Evolutionary conservation across 2,329 filamentous ascomycete genomes (phyloP).

Genomic region (Colletotrichum godetiae): DNA sequence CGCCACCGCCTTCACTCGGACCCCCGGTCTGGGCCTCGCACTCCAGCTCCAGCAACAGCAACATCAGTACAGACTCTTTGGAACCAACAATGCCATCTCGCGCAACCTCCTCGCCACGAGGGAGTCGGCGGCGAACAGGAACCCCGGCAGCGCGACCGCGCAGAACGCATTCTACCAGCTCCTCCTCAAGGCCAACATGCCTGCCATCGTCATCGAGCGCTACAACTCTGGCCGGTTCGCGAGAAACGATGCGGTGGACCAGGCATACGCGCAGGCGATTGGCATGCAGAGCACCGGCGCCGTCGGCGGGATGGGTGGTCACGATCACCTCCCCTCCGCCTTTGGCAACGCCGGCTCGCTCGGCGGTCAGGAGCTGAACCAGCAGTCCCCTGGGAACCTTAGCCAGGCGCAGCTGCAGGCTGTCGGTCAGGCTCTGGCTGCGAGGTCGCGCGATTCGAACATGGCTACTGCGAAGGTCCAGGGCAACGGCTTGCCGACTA

Average conservation of each 20-base stretch:
- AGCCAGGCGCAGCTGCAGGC: constrained; percentile 77
- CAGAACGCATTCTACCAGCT: constrained; percentile 96
- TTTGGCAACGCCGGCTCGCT: constrained; percentile 40
- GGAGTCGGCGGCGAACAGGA: constrained; percentile 93
- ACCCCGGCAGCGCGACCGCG: constrained; percentile 85
- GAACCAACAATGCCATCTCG: constrained; percentile 61
- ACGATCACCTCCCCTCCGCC: constrained; percentile 27
- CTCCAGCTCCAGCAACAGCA: constrained; percentile 24
- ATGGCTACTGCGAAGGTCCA: constrained; percentile 63
- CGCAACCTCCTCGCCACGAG: constrained; percentile 81
- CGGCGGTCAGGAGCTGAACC: constrained; percentile 42
- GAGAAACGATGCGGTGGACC: constrained; percentile 80
- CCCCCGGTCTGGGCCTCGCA: constrained; percentile 38
- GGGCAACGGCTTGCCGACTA: constrained; percentile 73
- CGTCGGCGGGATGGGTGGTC: constrained; percentile 23
- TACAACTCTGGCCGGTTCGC: constrained; percentile 90
- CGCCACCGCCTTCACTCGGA: background rate
- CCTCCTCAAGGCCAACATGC: constrained; percentile 91
- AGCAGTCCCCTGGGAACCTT: constrained; percentile 52
- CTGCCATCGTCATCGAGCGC: constrained; percentile 89
- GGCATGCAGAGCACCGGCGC: constrained; percentile 46
- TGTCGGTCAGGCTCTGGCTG: constrained; percentile 84
- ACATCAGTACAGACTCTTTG: constrained; percentile 50
- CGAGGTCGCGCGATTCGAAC: constrained; percentile 75
- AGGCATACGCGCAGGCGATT: constrained; percentile 82